Percentiles rank a stretch among this genome's conserved stretches.
Evolutionary conservation across 805 yeast species (phyloP).

Genomic region (Cyberlindnera suaveolens): DNA sequence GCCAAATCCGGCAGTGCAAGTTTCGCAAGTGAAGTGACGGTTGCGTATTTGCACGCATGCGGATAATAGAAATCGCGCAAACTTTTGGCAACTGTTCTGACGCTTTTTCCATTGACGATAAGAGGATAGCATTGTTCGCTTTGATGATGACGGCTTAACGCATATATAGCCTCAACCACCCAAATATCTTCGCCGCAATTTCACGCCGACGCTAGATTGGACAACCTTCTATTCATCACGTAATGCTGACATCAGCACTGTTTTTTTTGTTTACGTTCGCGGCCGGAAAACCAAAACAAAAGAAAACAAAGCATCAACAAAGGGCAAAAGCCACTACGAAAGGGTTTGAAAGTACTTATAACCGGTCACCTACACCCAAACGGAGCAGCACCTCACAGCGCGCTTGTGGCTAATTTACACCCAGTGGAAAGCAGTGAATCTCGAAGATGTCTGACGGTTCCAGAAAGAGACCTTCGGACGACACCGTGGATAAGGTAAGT

Average conservation of each 20-base stretch:
- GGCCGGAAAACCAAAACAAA: constrained; percentile 8
- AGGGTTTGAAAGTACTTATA: background rate
- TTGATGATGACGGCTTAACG: background rate
- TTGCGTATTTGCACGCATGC: too few species aligned
- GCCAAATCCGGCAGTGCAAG: too few species aligned
- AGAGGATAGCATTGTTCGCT: background rate
- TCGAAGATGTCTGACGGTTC: constrained; percentile 5
- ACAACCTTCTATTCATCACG: background rate
- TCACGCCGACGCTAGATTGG: background rate
- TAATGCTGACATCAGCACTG: background rate
- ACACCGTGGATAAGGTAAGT: constrained; percentile 11
- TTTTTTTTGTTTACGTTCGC: background rate
- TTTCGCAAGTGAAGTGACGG: too few species aligned
- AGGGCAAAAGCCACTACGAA: background rate
- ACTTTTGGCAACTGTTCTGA: too few species aligned
- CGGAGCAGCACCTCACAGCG: background rate
- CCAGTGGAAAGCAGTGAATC: background rate
- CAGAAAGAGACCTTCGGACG: constrained; percentile 15
- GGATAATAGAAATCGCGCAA: too few species aligned
- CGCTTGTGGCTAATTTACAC: background rate
- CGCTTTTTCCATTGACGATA: background rate
- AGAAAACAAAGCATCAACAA: constrained; percentile 11
- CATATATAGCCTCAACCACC: background rate
- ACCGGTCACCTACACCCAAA: background rate
- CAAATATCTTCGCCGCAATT: background rate